Base-by-base conservation (phyloP, 495 filamentous ascomycete species). In the Talaromyces stipitatus region DNA sequence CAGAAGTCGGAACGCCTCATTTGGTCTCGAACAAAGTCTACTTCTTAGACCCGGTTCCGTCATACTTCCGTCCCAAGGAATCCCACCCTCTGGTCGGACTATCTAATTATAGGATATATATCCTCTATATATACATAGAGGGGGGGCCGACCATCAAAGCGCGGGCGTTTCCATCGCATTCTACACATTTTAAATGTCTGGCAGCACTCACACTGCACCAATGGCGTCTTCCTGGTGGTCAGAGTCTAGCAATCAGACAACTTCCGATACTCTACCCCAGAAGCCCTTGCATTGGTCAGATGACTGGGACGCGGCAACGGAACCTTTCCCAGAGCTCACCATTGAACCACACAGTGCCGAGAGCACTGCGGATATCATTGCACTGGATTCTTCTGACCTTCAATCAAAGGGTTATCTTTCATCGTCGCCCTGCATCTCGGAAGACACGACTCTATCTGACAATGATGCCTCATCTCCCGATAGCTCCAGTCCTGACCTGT, bases 361-460 rank as follows among this genome's bases (percentile, higher is more conserved):
- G 29, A 16, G 24, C 22, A 27, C 33, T 23, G 22, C 54, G 11
- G 36, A 45, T 12, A 32, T 41, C 9, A 28, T 55, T 41, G 38
- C 36, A 9, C n/a, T 54, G 2, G 38, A 54, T 27, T 9, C 28
- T n/a, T 36, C 51, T n/a, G 51, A 54, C 20, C 54, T 26, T 24
- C 36, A n/a, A 18, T 12, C 54, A 8, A 30, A 26, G 16, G 48
- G 30, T 14, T 51, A 51, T 30, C 26, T 51, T 20, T 55, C 36
- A 16, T 55, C 54, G 12, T 55, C 54, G 23, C 54, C 54, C 14
- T 55, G 54, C 16, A 45, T 41, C 3, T 55, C 54, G n/a, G 54
- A 55, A 45, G 26, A 46, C 18, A 55, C 54, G 24, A 20, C 20
- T 7, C 11, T 46, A 9, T 55, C 38, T 27, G 54, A 55, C 20